These are phyloP conservation scores for Spathaspora boniae DNA, from an alignment of 805 yeast genomes.

Conservation along the genomic window DNA sequence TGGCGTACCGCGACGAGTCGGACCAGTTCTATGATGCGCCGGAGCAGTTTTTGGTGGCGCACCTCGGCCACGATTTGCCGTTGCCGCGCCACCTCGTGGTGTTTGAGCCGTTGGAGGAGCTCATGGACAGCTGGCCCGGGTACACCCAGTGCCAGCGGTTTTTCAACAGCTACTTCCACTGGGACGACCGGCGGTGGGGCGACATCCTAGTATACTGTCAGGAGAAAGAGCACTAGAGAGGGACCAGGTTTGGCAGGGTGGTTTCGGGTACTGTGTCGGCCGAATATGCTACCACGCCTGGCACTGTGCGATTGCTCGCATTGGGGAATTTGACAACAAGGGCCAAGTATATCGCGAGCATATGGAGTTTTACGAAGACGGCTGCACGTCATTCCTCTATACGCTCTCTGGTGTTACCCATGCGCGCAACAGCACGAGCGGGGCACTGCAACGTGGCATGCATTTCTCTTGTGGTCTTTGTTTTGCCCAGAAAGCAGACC, in stretches of 20 bases:
- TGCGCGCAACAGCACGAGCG: too few species aligned
- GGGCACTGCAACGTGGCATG: too few species aligned
- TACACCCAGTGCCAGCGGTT: constrained; percentile 51
- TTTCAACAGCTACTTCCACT: constrained; percentile 80
- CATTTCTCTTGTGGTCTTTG: too few species aligned
- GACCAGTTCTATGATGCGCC: constrained; percentile 78
- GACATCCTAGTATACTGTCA: constrained; percentile 63
- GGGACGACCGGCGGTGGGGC: constrained; percentile 80
- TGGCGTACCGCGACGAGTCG: constrained; percentile 75
- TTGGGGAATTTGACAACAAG: too few species aligned
- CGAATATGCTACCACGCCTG: too few species aligned
- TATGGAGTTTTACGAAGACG: too few species aligned
- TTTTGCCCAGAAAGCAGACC: too few species aligned
- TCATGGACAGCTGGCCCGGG: constrained; percentile 38
- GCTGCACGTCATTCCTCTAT: too few species aligned
- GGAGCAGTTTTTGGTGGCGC: constrained; percentile 39
- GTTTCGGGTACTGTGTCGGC: not conserved
- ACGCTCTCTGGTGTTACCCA: too few species aligned
- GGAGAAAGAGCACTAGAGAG: too few species aligned
- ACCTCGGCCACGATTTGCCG: constrained; percentile 4
- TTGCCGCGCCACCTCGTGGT: constrained; percentile 50
- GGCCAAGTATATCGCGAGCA: too few species aligned
- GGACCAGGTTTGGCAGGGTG: not conserved
- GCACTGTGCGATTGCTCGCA: too few species aligned
- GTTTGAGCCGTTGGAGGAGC: constrained; percentile 59